Percentiles rank a stretch among this genome's conserved stretches.
Evolutionary conservation across 1,139 yeast species (phyloP).

Genomic region (Candida freyschussii): DNA sequence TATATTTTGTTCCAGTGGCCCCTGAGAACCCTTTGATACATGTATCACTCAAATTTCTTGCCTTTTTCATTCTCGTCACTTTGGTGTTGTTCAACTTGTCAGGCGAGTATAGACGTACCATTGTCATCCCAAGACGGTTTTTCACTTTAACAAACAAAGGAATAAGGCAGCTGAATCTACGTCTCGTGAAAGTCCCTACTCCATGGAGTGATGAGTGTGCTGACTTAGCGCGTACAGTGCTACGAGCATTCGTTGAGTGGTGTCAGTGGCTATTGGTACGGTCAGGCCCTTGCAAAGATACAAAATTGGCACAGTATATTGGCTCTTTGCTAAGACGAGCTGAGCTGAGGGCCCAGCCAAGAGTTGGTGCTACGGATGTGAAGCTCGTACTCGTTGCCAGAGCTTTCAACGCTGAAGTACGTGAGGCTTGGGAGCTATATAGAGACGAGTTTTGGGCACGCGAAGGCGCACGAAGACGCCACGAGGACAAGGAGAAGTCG

Average conservation of each 20-base stretch:
- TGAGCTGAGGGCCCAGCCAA: conserved; percentile 35
- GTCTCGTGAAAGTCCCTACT: conserved; percentile 65
- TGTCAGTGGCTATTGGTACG: conserved; percentile 31
- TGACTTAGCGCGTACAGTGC: conserved; percentile 36
- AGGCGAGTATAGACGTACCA: conserved; percentile 84
- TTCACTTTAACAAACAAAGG: conserved; percentile 82
- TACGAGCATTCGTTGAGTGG: conserved; percentile 26
- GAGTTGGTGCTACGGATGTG: conserved; percentile 46
- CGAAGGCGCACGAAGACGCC: conserved; percentile 69
- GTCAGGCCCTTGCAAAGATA: conserved; percentile 34
- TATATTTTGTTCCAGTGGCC: conserved; percentile 25
- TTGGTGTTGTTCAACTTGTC: conserved; percentile 74
- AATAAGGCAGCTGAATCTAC: conserved; percentile 71
- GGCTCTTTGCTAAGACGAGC: conserved; percentile 32
- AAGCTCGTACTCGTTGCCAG: conserved; percentile 78
- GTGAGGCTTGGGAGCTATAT: conserved; percentile 95
- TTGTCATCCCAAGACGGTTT: conserved; percentile 76
- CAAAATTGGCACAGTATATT: conserved; percentile 31
- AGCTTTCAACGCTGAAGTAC: conserved; percentile 71
- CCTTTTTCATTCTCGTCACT: conserved; percentile 66
- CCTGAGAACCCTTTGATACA: conserved; percentile 26
- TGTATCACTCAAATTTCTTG: conserved; percentile 53
- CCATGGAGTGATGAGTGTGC: conserved; percentile 49
- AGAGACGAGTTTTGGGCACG: conserved; percentile 90
- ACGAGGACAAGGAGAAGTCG: conserved; percentile 10